These are phyloP conservation scores for Colletotrichum camelliae DNA, from an alignment of 2,329 filamentous ascomycete species.

Conservation along the genomic window DNA sequence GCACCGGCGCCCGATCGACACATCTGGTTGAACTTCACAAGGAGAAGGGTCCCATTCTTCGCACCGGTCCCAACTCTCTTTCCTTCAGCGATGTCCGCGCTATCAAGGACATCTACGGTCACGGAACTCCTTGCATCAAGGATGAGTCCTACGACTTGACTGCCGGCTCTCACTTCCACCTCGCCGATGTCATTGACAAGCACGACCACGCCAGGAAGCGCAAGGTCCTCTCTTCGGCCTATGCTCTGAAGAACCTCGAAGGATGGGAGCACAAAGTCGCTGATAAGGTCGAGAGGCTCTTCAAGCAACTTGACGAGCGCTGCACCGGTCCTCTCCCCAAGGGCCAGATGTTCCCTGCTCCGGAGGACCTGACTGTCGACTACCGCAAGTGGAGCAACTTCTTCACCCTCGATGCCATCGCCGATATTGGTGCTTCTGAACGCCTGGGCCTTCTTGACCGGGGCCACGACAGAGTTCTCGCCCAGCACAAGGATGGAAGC, in stretches of 20 bases:
- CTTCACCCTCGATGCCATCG: constrained; percentile 62
- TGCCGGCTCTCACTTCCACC: constrained; percentile 53
- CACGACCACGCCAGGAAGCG: constrained; percentile 56
- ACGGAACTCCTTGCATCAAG: constrained; percentile 55
- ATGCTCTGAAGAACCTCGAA: constrained; percentile 59
- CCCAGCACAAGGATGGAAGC: constrained; percentile 49
- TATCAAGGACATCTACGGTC: constrained; percentile 56
- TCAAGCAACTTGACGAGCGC: constrained; percentile 46
- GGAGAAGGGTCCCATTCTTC: constrained; percentile 43
- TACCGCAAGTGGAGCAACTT: constrained; percentile 58
- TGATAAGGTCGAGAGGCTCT: constrained; percentile 51
- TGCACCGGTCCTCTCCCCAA: constrained; percentile 43
- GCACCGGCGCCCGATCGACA: constrained; percentile 46
- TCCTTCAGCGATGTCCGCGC: constrained; percentile 46
- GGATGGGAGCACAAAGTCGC: constrained; percentile 60
- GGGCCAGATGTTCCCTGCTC: constrained; percentile 26
- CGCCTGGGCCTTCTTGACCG: constrained; percentile 56
- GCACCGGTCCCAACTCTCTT: constrained; percentile 48
- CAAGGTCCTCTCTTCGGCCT: constrained; percentile 54
- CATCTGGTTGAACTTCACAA: constrained; percentile 50
- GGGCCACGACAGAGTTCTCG: constrained; percentile 49
- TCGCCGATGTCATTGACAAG: constrained; percentile 58
- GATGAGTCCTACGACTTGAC: constrained; percentile 50
- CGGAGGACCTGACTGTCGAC: constrained; percentile 51
- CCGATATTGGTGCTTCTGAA: constrained; percentile 58